Base-by-base conservation (phyloP, 2,329 filamentous ascomycete species). In the Metarhizium album region DNA sequence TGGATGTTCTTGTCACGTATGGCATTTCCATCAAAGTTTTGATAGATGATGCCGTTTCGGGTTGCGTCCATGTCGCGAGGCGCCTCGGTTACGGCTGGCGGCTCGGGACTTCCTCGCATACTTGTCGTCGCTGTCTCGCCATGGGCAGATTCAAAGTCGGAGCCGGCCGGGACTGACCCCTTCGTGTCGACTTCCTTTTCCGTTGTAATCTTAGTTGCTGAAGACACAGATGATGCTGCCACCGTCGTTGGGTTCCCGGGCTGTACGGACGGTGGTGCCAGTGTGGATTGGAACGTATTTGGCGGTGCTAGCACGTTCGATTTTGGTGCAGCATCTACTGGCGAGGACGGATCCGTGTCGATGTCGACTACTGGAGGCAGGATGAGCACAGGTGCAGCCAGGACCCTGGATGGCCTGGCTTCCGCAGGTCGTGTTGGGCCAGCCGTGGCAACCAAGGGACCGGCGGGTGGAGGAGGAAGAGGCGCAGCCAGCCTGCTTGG, bases 11-110 rank as follows among this genome's bases (percentile, higher is more conserved):
- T 78, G 55, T 82, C 77, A 57, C 74, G 73, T 54, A 82, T 71
- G 45, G 73, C 73, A 47, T 74, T 70, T 43, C 78, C 73, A 58
- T 82, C 72, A 59, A 82, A 82, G 55, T 79, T 80, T 49, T 80
- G 78, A 31, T 79, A 72, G 46, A 82, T 75, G 53, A 81, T 78
- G 63, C 78, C 74, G 57, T 76, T 76, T 37, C 78, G 74, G 53
- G 60, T 57, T 13, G 58, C 55, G 13, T 52, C 43, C 20, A 51
- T 24, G 5, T 57, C 63, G 56, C 51, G 48, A 24, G 55, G 47
- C 20, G 40, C 29, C 11, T 47, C 48, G 20, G 46, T 49, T 24
- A 53, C 46, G 33, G 53, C 43, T 35, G 60, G 57, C 24, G 59
- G 49, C 27, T 59, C 57, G 18, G 55, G 53, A 45, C 49, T 57